These are phyloP conservation scores for Discostella stelligeroides DNA, from an alignment of 108 stramenopile species.

Conservation along the genomic window DNA sequence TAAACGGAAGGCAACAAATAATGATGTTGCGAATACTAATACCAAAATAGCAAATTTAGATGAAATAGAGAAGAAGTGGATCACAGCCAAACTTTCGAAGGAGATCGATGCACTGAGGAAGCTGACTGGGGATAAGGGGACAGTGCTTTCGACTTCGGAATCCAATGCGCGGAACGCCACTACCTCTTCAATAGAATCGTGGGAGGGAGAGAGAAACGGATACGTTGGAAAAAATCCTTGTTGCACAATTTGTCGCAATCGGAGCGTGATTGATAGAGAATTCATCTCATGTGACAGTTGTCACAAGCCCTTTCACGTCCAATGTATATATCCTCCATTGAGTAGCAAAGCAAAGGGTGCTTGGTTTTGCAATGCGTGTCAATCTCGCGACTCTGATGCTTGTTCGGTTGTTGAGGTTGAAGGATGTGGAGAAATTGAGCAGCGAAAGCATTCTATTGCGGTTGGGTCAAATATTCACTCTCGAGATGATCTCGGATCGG, in stretches of 20 bases:
- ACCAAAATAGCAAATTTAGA: neutral
- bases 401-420: conserved; percentile 54
- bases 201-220: conserved; percentile 1
- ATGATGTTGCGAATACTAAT: neutral
- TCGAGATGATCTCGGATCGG: too few relatives aligned
- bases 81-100: neutral
- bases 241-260: conserved; percentile 50
- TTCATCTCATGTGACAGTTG: conserved; percentile 76
- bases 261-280: conserved; percentile 10
- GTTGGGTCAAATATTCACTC: too few relatives aligned
- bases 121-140: neutral
- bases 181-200: neutral
- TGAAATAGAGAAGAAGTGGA: neutral
- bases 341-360: conserved; percentile 50
- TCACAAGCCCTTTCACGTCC: conserved; percentile 60
- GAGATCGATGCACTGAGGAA: neutral
- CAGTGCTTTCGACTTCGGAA: neutral
- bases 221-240: conserved; percentile 7
- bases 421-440: conserved; percentile 55
- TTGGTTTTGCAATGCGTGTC: conserved; percentile 59
- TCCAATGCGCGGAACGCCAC: neutral
- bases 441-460: too few relatives aligned
- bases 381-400: conserved; percentile 40
- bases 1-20: neutral
- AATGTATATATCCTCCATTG: conserved; percentile 64